Evolutionary conservation across 306 rosid species (phyloP).

Genomic region (Quercus aquifolioides): DNA sequence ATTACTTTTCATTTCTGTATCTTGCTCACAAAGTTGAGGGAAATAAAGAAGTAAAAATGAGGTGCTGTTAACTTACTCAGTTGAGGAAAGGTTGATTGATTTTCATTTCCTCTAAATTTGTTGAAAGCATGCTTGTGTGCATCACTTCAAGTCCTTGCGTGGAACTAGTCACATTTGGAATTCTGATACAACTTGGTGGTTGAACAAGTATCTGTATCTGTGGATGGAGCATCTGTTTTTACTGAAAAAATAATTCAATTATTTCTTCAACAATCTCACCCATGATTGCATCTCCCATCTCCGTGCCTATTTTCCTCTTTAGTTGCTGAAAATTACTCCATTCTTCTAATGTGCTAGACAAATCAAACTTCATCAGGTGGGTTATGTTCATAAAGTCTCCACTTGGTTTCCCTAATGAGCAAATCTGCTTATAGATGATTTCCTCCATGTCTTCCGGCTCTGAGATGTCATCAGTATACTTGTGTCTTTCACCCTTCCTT

Average conservation of each 20-base stretch:
- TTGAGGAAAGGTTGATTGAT: neutral
- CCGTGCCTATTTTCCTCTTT: conserved; percentile 15
- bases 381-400: conserved; percentile 11
- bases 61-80: neutral
- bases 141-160: neutral
- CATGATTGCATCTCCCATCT: conserved; percentile 45
- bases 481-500: conserved; percentile 12
- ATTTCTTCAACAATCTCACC: conserved; percentile 38
- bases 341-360: conserved; percentile 25
- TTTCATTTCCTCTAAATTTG: neutral
- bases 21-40: neutral
- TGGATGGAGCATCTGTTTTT: neutral
- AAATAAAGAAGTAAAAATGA: neutral
- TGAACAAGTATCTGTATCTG: neutral
- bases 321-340: conserved; percentile 24
- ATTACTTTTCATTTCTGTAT: neutral
- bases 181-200: neutral
- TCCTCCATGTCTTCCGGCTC: conserved; percentile 8
- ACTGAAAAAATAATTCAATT: conserved; percentile 18
- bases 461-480: conserved; percentile 10
- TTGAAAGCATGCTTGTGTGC: neutral
- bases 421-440: conserved; percentile 15
- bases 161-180: neutral
- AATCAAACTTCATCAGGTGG: conserved; percentile 14
- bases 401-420: conserved; percentile 21